Evolutionary conservation across 768 basidiomycete genomes (phyloP).

Genomic region (Trametes coccinea): DNA sequence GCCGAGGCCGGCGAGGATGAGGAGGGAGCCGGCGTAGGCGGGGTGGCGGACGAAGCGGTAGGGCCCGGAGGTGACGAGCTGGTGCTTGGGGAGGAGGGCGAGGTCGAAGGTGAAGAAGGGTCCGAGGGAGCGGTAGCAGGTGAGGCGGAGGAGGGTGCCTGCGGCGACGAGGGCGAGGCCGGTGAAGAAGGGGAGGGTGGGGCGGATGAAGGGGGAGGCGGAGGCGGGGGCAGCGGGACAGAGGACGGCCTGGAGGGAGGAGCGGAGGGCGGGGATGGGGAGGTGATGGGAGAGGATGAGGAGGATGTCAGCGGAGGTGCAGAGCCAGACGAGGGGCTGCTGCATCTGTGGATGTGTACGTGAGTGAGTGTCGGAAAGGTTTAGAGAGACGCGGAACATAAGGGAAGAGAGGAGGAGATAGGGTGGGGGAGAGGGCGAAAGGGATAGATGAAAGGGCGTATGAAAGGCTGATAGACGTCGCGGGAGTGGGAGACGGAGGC

Average conservation of each 20-base stretch:
- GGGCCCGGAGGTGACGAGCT: conserved; percentile 37
- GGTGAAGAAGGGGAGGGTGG: conserved; percentile 20
- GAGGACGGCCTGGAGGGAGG: conserved; percentile 20
- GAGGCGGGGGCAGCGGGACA: conserved; percentile 13
- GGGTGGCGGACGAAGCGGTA: conserved; percentile 40
- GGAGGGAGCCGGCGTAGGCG: conserved; percentile 31
- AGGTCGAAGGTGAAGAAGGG: conserved; percentile 39
- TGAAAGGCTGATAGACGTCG: neutral
- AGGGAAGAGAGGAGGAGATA: neutral
- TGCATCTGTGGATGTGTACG: conserved; percentile 41
- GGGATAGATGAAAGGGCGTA: neutral
- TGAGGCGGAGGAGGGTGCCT: conserved; percentile 23
- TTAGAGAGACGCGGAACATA: too few species aligned
- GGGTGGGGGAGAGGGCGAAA: neutral
- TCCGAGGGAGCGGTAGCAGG: conserved; percentile 37
- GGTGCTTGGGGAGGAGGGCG: conserved; percentile 33
- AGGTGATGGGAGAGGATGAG: conserved; percentile 23
- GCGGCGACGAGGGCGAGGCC: conserved; percentile 22
- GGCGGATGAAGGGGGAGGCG: conserved; percentile 17
- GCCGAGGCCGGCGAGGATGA: conserved; percentile 21
- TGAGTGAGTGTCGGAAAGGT: too few species aligned
- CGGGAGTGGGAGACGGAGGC: neutral
- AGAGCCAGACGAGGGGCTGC: conserved; percentile 46
- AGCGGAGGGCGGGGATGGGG: conserved; percentile 19
- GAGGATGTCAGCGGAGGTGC: conserved; percentile 27